These are phyloP conservation scores for Schwanniomyces occidentalis DNA, from an alignment of 805 yeast genomes.

Conservation along the genomic window DNA sequence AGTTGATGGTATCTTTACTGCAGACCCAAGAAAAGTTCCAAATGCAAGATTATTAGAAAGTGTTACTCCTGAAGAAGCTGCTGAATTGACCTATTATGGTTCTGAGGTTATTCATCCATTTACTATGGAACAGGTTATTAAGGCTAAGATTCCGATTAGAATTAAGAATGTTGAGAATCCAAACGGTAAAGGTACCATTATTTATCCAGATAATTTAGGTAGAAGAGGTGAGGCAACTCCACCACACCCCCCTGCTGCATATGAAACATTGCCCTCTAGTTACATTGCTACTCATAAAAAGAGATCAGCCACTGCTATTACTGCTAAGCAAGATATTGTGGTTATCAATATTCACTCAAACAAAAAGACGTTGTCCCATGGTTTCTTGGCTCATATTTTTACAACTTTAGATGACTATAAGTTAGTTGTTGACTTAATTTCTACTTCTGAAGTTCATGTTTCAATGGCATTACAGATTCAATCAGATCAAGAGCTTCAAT, in stretches of 20 bases:
- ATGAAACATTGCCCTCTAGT: conserved; percentile 44
- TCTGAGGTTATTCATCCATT: conserved; percentile 98
- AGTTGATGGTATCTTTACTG: conserved; percentile 98
- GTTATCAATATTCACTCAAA: conserved; percentile 94
- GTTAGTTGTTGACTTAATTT: conserved; percentile 91
- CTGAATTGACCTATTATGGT: conserved; percentile 96
- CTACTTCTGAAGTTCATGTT: conserved; percentile 96
- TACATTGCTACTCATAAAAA: conserved; percentile 44
- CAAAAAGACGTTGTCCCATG: conserved; percentile 89
- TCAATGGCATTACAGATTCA: conserved; percentile 94
- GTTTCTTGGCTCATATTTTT: conserved; percentile 89
- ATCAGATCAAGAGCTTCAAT: conserved; percentile 58
- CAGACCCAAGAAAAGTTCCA: conserved; percentile 95
- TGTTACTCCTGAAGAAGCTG: conserved; percentile 98
- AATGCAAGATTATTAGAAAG: conserved; percentile 80
- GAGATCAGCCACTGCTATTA: conserved; percentile 90
- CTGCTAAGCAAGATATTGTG: conserved; percentile 88
- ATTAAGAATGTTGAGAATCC: conserved; percentile 97
- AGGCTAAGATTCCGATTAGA: conserved; percentile 93
- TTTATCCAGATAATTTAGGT: conserved; percentile 87
- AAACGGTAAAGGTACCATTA: conserved; percentile 86
- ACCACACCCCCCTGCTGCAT: conserved; percentile 88
- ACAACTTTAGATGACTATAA: conserved; percentile 79
- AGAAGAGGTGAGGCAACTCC: conserved; percentile 88
- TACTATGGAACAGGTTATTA: conserved; percentile 98